These are phyloP conservation scores for Epichloe sp. DNA, from an alignment of 2,329 filamentous ascomycete species.

Conservation along the genomic window DNA sequence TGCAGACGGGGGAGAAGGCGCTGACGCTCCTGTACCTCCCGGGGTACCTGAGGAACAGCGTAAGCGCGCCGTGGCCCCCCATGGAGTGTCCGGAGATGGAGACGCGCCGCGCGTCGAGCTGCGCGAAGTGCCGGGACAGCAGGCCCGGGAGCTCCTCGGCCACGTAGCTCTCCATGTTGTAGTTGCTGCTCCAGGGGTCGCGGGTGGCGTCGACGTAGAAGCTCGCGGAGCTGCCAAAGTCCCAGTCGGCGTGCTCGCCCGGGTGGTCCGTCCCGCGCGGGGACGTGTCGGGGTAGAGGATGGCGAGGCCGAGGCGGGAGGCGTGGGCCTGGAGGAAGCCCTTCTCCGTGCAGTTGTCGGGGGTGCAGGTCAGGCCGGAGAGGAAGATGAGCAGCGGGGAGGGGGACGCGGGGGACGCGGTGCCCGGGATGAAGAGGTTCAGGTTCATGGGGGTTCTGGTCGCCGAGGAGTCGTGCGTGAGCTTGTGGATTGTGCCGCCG, in stretches of 20 bases:
- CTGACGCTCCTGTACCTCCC: constrained; percentile 80
- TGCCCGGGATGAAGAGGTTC: constrained; percentile 79
- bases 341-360: constrained; percentile 69
- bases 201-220: constrained; percentile 87
- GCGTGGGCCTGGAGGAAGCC: constrained; percentile 88
- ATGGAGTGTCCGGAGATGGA: constrained; percentile 91
- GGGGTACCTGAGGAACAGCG: constrained; percentile 82
- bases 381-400: constrained; percentile 86
- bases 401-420: constrained; percentile 38
- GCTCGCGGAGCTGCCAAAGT: constrained; percentile 83
- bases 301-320: constrained; percentile 68
- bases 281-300: constrained; percentile 91
- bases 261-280: constrained; percentile 70
- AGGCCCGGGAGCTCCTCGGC: constrained; percentile 71
- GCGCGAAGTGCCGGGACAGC: constrained; percentile 58
- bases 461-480: constrained; percentile 66
- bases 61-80: constrained; percentile 92
- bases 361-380: constrained; percentile 87
- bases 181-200: constrained; percentile 61
- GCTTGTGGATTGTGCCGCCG: constrained; percentile 88
- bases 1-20: constrained; percentile 81
- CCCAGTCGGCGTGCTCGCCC: constrained; percentile 77
- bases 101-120: constrained; percentile 56
- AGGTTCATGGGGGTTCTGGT: constrained; percentile 84
- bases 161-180: constrained; percentile 93